Evolutionary conservation across 2,329 filamentous ascomycete species (phyloP), one percentile per base, ranked within the genome.

Genomic region (Thermomyces lanuginosus): DNA sequence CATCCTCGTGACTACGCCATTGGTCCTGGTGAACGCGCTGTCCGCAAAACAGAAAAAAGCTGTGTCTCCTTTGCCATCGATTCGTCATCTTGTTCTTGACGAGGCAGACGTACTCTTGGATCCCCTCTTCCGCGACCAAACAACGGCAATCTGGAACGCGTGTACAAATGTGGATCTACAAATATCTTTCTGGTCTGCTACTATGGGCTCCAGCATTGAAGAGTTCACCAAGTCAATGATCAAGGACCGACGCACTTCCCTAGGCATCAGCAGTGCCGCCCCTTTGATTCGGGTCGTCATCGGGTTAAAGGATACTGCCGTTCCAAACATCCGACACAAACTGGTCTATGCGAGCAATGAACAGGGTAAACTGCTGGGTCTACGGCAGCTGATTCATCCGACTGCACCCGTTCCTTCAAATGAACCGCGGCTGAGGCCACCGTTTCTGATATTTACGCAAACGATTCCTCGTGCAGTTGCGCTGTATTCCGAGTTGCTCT

Each of bases 71-170:
- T 53, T 92, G 4, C 70, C 79, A 0, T 66, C 69, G 1, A 74
- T 93, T 4, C 65, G 66, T 22, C 72, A 72, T 26, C 59, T 98
- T 10, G 66, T 95, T 18, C 62, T 98, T 2, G 89, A 98, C 45
- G 89, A 98, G 60, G 89, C 83, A 1, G 89, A 98, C 50, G 83
- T 95, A 8, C 73, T 98, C 4, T 68, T 98, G 7, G 84, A 95
- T 42, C 75, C 79, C 9, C 63, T 93, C 4, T 98, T 98, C 60
- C 70, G 79, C 31, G 77, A 89, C 12, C 83, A 93, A 50, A 93
- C 83, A 0, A 61, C 91, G 19, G 66, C 68, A 3, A 74, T 95
- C 35, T 93, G 84, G 83, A 68, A 70, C 21, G 69, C 78, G 3
- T 86, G 86, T 49, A 72, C 62, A 2, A 73, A 75, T 38, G 61